phyloP scores from a whole-genome alignment of 805 yeast genomes.

The Wickerhamomyces subpelliculosus region DNA sequence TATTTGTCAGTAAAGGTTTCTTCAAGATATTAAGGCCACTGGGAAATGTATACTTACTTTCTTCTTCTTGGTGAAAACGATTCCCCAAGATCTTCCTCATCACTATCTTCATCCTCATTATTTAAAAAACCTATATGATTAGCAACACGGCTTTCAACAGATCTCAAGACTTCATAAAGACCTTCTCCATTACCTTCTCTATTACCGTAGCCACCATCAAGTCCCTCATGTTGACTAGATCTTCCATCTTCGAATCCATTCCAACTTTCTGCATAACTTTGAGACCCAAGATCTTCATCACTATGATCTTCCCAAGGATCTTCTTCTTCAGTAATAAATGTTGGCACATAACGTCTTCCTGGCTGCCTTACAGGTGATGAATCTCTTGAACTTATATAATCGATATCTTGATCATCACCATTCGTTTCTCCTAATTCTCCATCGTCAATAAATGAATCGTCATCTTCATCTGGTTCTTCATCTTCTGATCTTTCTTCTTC shows the following conservation, averaged over 20 bases:
- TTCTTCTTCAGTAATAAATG: neutral
- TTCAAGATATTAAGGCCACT: no score
- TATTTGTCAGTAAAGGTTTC: no score
- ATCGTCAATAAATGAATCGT: neutral
- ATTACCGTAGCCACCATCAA: no score
- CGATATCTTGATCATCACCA: neutral
- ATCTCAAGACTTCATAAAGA: no score
- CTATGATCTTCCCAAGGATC: neutral
- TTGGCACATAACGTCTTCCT: neutral
- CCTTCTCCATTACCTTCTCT: no score
- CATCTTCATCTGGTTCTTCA: neutral
- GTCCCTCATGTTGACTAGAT: neutral
- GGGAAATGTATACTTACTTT: no score
- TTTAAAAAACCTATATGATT: no score
- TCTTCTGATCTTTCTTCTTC: neutral
- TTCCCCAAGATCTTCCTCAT: no score
- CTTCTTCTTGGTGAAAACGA: no score
- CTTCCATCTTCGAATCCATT: neutral
- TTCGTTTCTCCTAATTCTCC: neutral
- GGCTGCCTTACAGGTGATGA: neutral
- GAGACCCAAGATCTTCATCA: neutral
- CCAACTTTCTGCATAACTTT: neutral
- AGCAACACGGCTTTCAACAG: no score
- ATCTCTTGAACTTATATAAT: neutral
- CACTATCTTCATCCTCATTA: no score